These are phyloP conservation scores for Trichopus zeylanicus DNA, from an alignment of 116 monocot genomes.

Conservation along the genomic window DNA sequence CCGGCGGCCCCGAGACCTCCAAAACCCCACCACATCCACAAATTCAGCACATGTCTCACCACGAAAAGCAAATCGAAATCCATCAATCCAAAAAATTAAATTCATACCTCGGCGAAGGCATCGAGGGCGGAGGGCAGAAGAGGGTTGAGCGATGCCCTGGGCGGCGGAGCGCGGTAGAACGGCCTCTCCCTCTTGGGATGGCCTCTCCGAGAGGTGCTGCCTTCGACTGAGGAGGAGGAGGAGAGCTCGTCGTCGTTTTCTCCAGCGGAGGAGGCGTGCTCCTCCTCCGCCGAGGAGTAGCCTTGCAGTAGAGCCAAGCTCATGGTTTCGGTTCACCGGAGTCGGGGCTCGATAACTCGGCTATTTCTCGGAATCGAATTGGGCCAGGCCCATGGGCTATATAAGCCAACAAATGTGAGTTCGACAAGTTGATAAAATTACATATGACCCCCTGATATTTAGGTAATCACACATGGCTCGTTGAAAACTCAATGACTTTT, in stretches of 20 bases:
- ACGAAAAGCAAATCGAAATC: background rate
- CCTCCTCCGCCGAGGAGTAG: slow-evolving; percentile 82
- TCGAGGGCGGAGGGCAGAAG: slow-evolving; percentile 68
- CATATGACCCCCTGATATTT: no score
- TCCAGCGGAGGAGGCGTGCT: no score
- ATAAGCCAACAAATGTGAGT: no score
- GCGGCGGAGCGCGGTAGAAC: slow-evolving; percentile 3
- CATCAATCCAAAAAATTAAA: background rate
- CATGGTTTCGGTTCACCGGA: no score
- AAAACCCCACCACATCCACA: slow-evolving; percentile 3
- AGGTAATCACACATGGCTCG: no score
- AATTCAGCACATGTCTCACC: background rate
- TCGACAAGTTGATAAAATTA: no score
- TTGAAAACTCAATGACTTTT: no score
- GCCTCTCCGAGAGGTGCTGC: background rate
- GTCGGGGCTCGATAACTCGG: no score
- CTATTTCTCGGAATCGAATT: no score
- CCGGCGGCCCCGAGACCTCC: slow-evolving; percentile 78
- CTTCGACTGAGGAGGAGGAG: slow-evolving; percentile 8
- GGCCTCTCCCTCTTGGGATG: background rate
- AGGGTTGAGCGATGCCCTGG: slow-evolving; percentile 12
- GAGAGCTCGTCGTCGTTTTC: slow-evolving; percentile 2
- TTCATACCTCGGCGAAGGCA: slow-evolving; percentile 80
- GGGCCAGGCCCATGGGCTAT: no score
- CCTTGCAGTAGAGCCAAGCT: slow-evolving; percentile 66